Percentiles rank a stretch among this genome's conserved stretches.
Evolutionary conservation across 805 yeast species (phyloP).

Genomic region (Lipomyces oligophaga): DNA sequence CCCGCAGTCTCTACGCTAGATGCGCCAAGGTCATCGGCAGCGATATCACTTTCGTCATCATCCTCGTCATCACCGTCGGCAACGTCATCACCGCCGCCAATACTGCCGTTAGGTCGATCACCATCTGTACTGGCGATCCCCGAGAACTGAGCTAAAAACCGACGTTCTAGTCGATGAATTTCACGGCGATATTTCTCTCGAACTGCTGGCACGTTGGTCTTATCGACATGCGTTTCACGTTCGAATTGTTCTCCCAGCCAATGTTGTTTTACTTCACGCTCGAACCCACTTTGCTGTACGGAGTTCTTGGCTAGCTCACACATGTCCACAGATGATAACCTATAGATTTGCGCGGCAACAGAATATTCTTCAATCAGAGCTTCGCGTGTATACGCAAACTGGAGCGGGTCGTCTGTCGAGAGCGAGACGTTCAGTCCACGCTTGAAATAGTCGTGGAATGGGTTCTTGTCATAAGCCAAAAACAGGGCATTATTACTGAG

Average conservation of each 20-base stretch:
- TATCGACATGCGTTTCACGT: constrained; percentile 85
- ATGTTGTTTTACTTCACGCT: constrained; percentile 74
- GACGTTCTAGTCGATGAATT: constrained; percentile 72
- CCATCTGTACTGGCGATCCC: too few relatives aligned
- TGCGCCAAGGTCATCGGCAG: too few relatives aligned
- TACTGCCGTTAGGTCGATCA: too few relatives aligned
- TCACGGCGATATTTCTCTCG: constrained; percentile 81
- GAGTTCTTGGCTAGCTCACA: constrained; percentile 94
- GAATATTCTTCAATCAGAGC: constrained; percentile 97
- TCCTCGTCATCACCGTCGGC: too few relatives aligned
- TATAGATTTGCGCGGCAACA: constrained; percentile 96
- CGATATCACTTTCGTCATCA: too few relatives aligned
- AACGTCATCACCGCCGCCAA: too few relatives aligned
- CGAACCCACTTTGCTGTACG: constrained; percentile 92
- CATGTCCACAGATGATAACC: constrained; percentile 91
- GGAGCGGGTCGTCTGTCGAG: constrained; percentile 96
- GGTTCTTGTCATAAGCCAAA: constrained; percentile 93
- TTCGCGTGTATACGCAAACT: constrained; percentile 93
- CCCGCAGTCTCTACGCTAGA: too few relatives aligned
- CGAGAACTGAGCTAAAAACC: too few relatives aligned
- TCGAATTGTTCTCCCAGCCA: constrained; percentile 77
- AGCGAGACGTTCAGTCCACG: constrained; percentile 91
- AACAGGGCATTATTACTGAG: constrained; percentile 93
- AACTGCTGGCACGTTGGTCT: constrained; percentile 90
- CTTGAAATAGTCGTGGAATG: constrained; percentile 84